A percentile compares a stretch with the other conserved stretches of the same genome.
phyloP scores from a whole-genome alignment of 305 asterid genomes.

The Andrographis paniculata region DNA sequence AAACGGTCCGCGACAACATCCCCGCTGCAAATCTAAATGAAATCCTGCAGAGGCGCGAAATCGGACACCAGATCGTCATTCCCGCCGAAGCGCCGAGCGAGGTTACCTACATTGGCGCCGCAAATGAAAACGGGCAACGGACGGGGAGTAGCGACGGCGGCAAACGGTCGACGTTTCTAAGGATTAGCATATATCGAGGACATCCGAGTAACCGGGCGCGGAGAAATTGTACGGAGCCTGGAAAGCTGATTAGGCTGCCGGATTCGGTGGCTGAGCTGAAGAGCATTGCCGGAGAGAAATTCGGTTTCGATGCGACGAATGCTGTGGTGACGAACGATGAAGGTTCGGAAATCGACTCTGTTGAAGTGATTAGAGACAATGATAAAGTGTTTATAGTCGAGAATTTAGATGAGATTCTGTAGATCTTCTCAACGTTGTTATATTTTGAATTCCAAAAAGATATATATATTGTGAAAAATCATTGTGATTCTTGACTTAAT shows the following conservation, averaged over 20 bases:
- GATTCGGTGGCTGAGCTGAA: conserved; percentile 47
- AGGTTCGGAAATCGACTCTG: conserved; percentile 76
- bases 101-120: too few species aligned
- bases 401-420: conserved; percentile 9
- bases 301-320: conserved; percentile 66
- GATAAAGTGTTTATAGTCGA: conserved; percentile 59
- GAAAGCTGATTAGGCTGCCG: conserved; percentile 49
- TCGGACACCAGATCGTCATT: conserved; percentile 52
- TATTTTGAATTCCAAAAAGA: too few species aligned
- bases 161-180: conserved; percentile 12
- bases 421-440: too few species aligned
- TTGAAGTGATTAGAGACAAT: conserved; percentile 86
- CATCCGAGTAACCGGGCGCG: conserved; percentile 43
- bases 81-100: too few species aligned
- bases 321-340: conserved; percentile 54
- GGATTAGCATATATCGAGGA: conserved; percentile 72
- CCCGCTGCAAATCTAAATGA: conserved; percentile 30
- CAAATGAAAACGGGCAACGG: conserved; percentile 22
- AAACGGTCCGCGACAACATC: conserved; percentile 25
- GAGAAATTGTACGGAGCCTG: conserved; percentile 42
- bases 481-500: too few species aligned
- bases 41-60: conserved; percentile 43
- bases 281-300: conserved; percentile 52
- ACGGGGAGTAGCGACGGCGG: conserved; percentile 9
- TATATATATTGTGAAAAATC: too few species aligned